Conservation (phyloP, 805 yeast genomes). For the Vanderwaltozyma yarrowii region DNA sequence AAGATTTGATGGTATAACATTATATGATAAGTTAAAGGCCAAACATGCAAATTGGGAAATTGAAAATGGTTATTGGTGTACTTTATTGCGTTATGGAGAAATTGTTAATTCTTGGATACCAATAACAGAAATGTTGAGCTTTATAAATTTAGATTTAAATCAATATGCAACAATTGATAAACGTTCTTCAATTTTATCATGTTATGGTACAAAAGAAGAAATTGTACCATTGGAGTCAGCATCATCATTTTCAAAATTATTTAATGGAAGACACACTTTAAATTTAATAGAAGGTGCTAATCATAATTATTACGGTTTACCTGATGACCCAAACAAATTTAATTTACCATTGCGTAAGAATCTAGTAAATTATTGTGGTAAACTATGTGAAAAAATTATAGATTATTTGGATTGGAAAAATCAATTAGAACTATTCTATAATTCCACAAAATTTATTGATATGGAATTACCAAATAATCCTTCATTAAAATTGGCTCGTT, state of each 20-base stretch:
- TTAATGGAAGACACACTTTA: conserved; percentile 48
- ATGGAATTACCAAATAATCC: not conserved
- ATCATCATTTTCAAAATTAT: conserved; percentile 44
- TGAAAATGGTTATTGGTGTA: conserved; percentile 33
- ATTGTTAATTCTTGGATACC: conserved; percentile 35
- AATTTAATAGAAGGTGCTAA: conserved; percentile 58
- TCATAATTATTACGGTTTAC: conserved; percentile 64
- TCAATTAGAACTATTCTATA: conserved; percentile 45
- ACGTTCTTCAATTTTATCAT: conserved; percentile 46
- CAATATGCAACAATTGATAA: conserved; percentile 33
- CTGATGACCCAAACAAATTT: conserved; percentile 30
- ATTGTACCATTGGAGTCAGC: conserved; percentile 59
- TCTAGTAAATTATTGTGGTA: conserved; percentile 39
- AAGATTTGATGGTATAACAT: conserved; percentile 46
- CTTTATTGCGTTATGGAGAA: conserved; percentile 42
- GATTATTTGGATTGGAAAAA: conserved; percentile 31
- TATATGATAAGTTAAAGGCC: conserved; percentile 31
- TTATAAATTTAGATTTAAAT: conserved; percentile 39
- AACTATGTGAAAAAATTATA: conserved; percentile 26
- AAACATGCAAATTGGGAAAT: conserved; percentile 31
- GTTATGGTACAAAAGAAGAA: conserved; percentile 62
- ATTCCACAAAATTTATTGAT: conserved; percentile 8
- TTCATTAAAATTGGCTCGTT: conserved; percentile 10
- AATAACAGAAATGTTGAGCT: conserved; percentile 39
- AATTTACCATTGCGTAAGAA: conserved; percentile 36